These are phyloP conservation scores for Calonectria naviculata DNA, from an alignment of 2,329 filamentous ascomycete species.

Conservation along the genomic window DNA sequence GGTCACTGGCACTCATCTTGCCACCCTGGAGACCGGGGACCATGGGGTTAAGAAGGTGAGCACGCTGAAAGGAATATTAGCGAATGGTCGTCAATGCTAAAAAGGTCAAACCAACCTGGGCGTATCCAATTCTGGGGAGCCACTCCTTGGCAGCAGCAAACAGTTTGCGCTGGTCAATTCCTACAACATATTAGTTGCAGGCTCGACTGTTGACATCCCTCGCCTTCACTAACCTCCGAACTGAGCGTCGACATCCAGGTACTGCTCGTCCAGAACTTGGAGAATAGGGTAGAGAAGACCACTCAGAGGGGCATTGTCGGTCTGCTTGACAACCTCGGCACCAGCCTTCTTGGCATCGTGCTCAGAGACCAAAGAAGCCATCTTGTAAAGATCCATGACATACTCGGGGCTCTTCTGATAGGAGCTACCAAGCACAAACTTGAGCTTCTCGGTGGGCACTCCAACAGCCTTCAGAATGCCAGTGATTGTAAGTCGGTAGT, in stretches of 20 bases:
- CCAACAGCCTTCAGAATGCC: slow-evolving; percentile 80
- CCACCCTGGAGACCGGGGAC: slow-evolving; percentile 85
- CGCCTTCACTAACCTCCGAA: slow-evolving; percentile 72
- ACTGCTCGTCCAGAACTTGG: slow-evolving; percentile 91
- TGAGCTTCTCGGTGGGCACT: slow-evolving; percentile 81
- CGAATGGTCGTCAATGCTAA: background rate
- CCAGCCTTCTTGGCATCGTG: slow-evolving; percentile 91
- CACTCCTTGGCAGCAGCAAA: slow-evolving; percentile 88
- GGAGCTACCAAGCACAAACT: slow-evolving; percentile 85
- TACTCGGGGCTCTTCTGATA: slow-evolving; percentile 83
- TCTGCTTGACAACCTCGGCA: slow-evolving; percentile 94
- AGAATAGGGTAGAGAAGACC: slow-evolving; percentile 61
- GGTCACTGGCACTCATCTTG: slow-evolving; percentile 86
- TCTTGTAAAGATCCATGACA: slow-evolving; percentile 87
- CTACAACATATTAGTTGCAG: slow-evolving; percentile 21
- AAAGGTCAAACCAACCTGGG: slow-evolving; percentile 57
- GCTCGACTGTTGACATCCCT: background rate
- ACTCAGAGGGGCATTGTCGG: slow-evolving; percentile 76
- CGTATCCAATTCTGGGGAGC: slow-evolving; percentile 87
- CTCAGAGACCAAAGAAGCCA: slow-evolving; percentile 77
- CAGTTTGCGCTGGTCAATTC: slow-evolving; percentile 87
- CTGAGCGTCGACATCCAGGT: slow-evolving; percentile 88
- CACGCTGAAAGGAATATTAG: slow-evolving; percentile 42
- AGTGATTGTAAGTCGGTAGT: slow-evolving; percentile 84
- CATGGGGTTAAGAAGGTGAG: slow-evolving; percentile 73